Conservation (phyloP, 2,329 filamentous ascomycete genomes). For the Stagonosporopsis rhizophila region DNA sequence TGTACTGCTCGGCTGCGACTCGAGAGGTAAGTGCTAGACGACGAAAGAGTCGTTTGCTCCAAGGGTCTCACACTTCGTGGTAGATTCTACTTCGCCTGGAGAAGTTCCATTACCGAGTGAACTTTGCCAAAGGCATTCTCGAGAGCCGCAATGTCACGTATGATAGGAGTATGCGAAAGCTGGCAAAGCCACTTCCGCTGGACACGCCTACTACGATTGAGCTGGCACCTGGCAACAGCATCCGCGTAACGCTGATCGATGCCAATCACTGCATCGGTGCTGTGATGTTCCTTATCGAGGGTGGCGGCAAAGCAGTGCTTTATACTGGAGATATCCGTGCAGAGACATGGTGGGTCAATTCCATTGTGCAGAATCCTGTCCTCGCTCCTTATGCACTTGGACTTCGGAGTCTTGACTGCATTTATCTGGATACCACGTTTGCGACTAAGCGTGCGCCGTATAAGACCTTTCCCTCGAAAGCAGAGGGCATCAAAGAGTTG, state of each 20-base stretch:
- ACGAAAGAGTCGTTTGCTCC: background rate
- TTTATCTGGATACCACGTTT: slow-evolving; percentile 92
- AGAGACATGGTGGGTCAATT: slow-evolving; percentile 85
- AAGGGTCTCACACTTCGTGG: background rate
- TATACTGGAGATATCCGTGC: slow-evolving; percentile 91
- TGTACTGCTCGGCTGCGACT: slow-evolving; percentile 89
- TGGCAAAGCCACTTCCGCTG: slow-evolving; percentile 81
- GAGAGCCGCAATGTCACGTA: slow-evolving; percentile 79
- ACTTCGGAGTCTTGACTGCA: slow-evolving; percentile 67
- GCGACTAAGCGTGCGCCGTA: slow-evolving; percentile 59
- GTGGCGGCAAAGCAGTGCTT: slow-evolving; percentile 72
- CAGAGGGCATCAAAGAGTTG: slow-evolving; percentile 77
- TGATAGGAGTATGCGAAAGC: slow-evolving; percentile 69
- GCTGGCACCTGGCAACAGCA: slow-evolving; percentile 69
- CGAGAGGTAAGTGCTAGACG: slow-evolving; percentile 62
- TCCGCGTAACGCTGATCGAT: slow-evolving; percentile 85
- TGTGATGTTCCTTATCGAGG: slow-evolving; percentile 92
- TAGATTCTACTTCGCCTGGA: slow-evolving; percentile 79
- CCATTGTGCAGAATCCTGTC: slow-evolving; percentile 72
- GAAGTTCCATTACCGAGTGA: slow-evolving; percentile 79
- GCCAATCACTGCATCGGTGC: slow-evolving; percentile 91
- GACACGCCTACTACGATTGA: slow-evolving; percentile 81
- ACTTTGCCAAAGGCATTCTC: slow-evolving; percentile 77
- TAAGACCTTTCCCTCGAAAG: slow-evolving; percentile 67
- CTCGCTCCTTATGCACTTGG: slow-evolving; percentile 73